phyloP scores from a whole-genome alignment of 768 basidiomycete genomes.

The Naematelia encephala region DNA sequence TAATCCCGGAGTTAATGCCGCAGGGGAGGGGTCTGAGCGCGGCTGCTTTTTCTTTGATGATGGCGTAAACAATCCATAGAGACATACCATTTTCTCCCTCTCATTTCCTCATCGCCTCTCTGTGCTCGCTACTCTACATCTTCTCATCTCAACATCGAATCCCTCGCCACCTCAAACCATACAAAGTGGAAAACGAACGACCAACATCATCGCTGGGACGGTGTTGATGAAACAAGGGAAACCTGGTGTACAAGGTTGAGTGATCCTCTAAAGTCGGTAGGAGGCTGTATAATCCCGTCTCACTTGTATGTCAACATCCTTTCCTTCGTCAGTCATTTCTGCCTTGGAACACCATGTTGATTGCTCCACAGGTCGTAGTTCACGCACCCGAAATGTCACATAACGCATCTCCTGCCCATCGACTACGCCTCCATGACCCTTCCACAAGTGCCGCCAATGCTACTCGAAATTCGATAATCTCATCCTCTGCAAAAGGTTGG shows the following conservation, averaged over 20 bases:
- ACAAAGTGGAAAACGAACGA: background rate
- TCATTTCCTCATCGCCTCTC: background rate
- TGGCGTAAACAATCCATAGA: background rate
- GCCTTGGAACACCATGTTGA: background rate
- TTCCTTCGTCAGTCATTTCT: background rate
- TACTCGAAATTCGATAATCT: conserved; percentile 46
- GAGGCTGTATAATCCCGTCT: background rate
- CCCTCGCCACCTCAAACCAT: background rate
- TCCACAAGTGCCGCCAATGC: conserved; percentile 15
- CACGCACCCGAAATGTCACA: background rate
- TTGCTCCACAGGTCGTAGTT: background rate
- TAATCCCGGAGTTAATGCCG: too few species aligned
- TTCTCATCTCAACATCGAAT: background rate
- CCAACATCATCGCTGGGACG: background rate
- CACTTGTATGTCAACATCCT: background rate
- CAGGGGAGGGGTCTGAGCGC: background rate
- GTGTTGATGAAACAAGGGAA: background rate
- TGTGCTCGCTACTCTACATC: too few species aligned
- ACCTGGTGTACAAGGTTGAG: background rate
- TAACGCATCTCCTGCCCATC: conserved; percentile 16
- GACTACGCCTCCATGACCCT: conserved; percentile 15
- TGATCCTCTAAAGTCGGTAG: background rate
- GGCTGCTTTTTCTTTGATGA: background rate
- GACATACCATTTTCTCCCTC: background rate
- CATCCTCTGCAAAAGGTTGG: conserved; percentile 50